phyloP scores from a whole-genome alignment of 176 grass and related monocot species.

The Areca catechu region DNA sequence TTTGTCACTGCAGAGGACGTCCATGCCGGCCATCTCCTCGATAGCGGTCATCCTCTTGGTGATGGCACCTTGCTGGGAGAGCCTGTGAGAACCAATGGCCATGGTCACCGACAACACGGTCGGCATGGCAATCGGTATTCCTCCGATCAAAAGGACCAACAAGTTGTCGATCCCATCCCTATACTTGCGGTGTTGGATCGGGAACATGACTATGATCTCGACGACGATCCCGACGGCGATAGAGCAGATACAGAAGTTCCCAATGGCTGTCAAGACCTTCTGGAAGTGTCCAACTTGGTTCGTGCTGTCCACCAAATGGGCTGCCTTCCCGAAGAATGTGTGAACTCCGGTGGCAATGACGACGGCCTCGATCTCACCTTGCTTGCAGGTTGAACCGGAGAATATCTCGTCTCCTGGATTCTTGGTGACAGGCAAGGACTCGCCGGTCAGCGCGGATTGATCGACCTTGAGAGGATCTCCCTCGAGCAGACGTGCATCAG shows the following conservation, averaged over 20 bases:
- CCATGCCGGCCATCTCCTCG: constrained; percentile 97
- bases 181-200: constrained; percentile 74
- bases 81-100: constrained; percentile 95
- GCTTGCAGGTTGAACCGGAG: constrained; percentile 89
- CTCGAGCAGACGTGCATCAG: constrained; percentile 89
- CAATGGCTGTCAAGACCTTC: constrained; percentile 83
- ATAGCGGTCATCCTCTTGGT: constrained; percentile 99
- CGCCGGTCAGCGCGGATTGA: constrained; percentile 86
- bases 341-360: constrained; percentile 98
- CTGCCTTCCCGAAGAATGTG: constrained; percentile 98
- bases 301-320: constrained; percentile 96
- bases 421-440: constrained; percentile 76
- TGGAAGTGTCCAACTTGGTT: constrained; percentile 99
- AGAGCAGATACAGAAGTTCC: constrained; percentile 97
- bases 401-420: constrained; percentile 82
- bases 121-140: constrained; percentile 97
- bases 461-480: constrained; percentile 91
- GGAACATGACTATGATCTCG: constrained; percentile 99
- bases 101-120: constrained; percentile 89
- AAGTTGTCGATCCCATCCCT: constrained; percentile 72
- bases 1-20: constrained; percentile 94
- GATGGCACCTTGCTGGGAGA: constrained; percentile 93
- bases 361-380: constrained; percentile 98
- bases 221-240: constrained; percentile 74
- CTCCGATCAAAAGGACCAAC: constrained; percentile 90